Evolutionary conservation across 768 basidiomycete genomes (phyloP), one percentile per base, ranked within the genome.

Genomic region (Tephrocybe sp.): DNA sequence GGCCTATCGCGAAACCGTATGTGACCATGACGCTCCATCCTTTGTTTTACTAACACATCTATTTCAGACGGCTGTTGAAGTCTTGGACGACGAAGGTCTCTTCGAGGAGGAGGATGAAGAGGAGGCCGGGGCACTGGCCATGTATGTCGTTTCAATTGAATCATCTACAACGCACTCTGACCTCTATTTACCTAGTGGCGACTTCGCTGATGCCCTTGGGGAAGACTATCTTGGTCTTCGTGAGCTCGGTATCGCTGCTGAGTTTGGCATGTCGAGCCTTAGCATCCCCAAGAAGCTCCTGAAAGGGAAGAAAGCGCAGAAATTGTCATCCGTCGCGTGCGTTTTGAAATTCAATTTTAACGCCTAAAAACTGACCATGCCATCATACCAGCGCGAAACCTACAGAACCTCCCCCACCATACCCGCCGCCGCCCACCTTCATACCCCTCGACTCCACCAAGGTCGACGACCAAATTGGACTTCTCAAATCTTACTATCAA

Each of bases 141-240:
- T 84, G 87, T 67, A 44, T 18, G 60, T 51, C 47, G 27, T 56
- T 13, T 22, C 26, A 7, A 43, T 21, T 25, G 13, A 19, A 25
- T 38, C 1, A 31, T 27, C 12, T 36, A 30, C 13, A 41, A 32
- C 18, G 6, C 46, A 22, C 11, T 21, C 30, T 49, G 38, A 18
- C 21, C 39, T 13, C 24, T n/a, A 18, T 44, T 47, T 52, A 26
- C 28, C 1, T 60, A 89, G 87, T 61, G 93, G 93, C 44, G 87
- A 90, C 60, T 93, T 96, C 64, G 86, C 91, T 0, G 90, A 92
- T 43, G 76, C 84, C 13, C 77, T 95, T 13, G 94, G 93, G 26
- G 93, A 94, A 59, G 95, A 98, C 65, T 96, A 95, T 69, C 79
- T 98, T 11, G 95, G 95, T 9, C 75, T 98, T 22, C 80, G 83